Evolutionary conservation across 257 asterid genomes (phyloP).

Genomic region (Penstemon newberryi): DNA sequence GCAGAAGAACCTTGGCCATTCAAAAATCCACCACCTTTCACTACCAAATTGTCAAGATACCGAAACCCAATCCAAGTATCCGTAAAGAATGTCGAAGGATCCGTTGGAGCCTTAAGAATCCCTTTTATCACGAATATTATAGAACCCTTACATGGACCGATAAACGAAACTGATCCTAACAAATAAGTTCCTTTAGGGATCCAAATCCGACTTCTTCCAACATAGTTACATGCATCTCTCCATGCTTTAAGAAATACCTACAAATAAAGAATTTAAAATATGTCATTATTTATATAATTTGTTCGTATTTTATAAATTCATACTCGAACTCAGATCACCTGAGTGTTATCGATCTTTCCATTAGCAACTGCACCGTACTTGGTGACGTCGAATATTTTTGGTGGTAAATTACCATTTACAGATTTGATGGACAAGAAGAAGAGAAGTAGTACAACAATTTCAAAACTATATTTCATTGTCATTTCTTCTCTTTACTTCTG

Average conservation of each 20-base stretch:
- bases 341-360: constrained; percentile 38
- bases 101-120: constrained; percentile 47
- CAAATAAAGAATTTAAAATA: background rate
- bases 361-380: constrained; percentile 60
- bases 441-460: constrained; percentile 12
- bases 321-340: constrained; percentile 27
- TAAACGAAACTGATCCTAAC: constrained; percentile 43
- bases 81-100: constrained; percentile 26
- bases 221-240: constrained; percentile 54
- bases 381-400: constrained; percentile 38
- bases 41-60: constrained; percentile 40
- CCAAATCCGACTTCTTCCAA: constrained; percentile 43
- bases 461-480: constrained; percentile 10
- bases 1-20: constrained; percentile 74
- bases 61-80: constrained; percentile 74
- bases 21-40: constrained; percentile 68
- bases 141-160: constrained; percentile 53
- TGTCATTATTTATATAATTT: too few species aligned
- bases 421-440: constrained; percentile 22
- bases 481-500: constrained; percentile 6
- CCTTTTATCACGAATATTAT: constrained; percentile 46
- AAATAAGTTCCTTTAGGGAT: constrained; percentile 49
- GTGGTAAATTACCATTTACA: constrained; percentile 22
- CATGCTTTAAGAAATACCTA: constrained; percentile 71
- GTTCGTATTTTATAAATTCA: too few species aligned